A percentile compares a stretch with the other conserved stretches of the same genome.
Conservation (phyloP, 306 rosid genomes). For the Casuarina cunninghamiana region DNA sequence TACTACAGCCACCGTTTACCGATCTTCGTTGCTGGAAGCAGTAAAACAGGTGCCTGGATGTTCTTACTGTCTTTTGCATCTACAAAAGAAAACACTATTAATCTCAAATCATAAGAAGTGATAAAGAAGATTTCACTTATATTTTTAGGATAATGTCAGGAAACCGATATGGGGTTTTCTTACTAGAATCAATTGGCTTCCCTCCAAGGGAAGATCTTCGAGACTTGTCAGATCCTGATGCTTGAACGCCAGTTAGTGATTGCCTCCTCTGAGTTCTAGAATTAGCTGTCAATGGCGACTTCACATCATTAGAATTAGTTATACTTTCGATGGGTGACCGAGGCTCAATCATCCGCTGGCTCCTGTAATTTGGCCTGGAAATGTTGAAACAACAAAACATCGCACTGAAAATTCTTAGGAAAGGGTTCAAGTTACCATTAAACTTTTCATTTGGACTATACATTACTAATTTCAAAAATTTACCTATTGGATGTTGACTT, state of each 20-base stretch:
- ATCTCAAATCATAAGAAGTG: constrained; percentile 9
- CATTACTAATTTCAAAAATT: no score
- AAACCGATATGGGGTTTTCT: constrained; percentile 26
- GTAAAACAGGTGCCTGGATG: constrained; percentile 80
- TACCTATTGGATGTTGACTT: no score
- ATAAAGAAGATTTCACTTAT: neutral
- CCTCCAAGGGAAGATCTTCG: constrained; percentile 86
- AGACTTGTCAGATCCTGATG: constrained; percentile 42
- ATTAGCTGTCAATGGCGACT: constrained; percentile 43
- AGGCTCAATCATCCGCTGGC: constrained; percentile 55
- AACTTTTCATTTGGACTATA: no score
- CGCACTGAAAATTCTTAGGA: no score
- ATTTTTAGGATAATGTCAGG: neutral
- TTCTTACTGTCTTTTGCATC: constrained; percentile 57
- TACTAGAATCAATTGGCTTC: constrained; percentile 50
- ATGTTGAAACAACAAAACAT: neutral
- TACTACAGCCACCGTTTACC: constrained; percentile 53
- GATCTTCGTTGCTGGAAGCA: constrained; percentile 43
- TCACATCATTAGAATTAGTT: constrained; percentile 30
- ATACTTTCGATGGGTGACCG: constrained; percentile 45
- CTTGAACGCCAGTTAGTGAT: constrained; percentile 67
- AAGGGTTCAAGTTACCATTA: no score
- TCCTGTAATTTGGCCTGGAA: constrained; percentile 50
- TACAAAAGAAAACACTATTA: constrained; percentile 27
- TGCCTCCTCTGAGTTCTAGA: constrained; percentile 65